These are phyloP conservation scores for Polygonum aviculare DNA, from an alignment of 148 eudicot genomes.

Conservation along the genomic window DNA sequence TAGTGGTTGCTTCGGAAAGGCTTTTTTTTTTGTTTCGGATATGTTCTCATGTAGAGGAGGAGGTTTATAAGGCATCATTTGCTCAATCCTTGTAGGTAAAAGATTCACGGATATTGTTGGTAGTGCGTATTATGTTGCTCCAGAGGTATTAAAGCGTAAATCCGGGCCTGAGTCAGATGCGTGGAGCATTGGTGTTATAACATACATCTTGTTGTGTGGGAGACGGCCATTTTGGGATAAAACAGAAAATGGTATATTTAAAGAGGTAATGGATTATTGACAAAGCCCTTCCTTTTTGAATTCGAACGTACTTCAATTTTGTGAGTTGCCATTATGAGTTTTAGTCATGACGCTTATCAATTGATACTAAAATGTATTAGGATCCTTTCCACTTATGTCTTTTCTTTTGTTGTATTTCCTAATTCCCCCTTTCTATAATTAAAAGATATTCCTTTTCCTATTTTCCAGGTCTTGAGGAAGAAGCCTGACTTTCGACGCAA, in stretches of 20 bases:
- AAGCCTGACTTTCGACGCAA: slow-evolving; percentile 96
- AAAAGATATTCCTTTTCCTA: neutral
- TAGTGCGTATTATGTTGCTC: slow-evolving; percentile 98
- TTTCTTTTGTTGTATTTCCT: neutral
- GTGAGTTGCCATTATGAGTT: neutral
- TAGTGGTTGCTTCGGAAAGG: neutral
- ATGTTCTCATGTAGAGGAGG: neutral
- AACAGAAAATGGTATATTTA: slow-evolving; percentile 94
- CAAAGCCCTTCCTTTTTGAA: neutral
- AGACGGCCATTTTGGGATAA: slow-evolving; percentile 99
- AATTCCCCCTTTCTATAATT: neutral
- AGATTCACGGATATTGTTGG: slow-evolving; percentile 87
- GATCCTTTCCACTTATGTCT: neutral
- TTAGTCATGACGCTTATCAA: neutral
- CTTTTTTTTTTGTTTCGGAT: neutral
- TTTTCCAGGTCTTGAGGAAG: slow-evolving; percentile 69
- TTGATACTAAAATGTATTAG: neutral
- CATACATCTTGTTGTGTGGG: slow-evolving; percentile 93
- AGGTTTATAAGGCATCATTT: neutral
- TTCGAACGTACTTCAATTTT: neutral
- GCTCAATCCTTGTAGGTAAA: slow-evolving; percentile 46
- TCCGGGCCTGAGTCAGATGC: slow-evolving; percentile 98
- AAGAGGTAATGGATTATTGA: slow-evolving; percentile 42
- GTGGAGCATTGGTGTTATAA: slow-evolving; percentile 99
- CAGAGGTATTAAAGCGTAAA: slow-evolving; percentile 87